Percentiles rank a stretch among this genome's conserved stretches.
phyloP scores from a whole-genome alignment of 2,329 filamentous ascomycete genomes.

The Alternaria sp. region DNA sequence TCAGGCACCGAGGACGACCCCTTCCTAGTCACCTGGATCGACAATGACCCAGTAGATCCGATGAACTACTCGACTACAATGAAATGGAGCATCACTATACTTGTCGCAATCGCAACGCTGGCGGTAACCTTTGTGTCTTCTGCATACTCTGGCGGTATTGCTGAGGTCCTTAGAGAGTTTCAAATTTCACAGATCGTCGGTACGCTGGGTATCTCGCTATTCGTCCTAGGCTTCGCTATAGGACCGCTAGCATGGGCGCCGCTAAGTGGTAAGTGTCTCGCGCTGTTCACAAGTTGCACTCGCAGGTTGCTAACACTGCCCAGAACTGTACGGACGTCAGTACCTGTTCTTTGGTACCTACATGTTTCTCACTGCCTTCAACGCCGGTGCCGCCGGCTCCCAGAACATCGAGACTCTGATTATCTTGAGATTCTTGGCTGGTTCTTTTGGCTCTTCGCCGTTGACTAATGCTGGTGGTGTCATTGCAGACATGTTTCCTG shows the following conservation, averaged over 20 bases:
- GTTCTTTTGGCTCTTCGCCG: constrained; percentile 68
- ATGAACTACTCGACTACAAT: too few species aligned
- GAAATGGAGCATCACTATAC: too few species aligned
- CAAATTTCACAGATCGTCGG: too few species aligned
- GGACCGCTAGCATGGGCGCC: constrained; percentile 61
- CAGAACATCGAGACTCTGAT: constrained; percentile 68
- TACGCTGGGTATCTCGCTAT: constrained; percentile 53
- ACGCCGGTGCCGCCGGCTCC: constrained; percentile 65
- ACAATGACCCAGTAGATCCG: too few species aligned
- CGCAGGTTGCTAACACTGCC: constrained; percentile 29
- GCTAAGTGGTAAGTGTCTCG: constrained; percentile 35
- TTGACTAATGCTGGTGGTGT: constrained; percentile 70
- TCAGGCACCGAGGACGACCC: too few species aligned
- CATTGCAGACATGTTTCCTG: constrained; percentile 24
- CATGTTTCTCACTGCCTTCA: constrained; percentile 67
- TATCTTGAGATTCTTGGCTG: constrained; percentile 72
- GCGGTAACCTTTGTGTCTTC: too few species aligned
- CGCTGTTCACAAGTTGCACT: too few species aligned
- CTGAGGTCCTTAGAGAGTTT: too few species aligned
- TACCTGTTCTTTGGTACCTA: constrained; percentile 69
- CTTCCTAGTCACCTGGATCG: too few species aligned
- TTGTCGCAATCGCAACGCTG: too few species aligned
- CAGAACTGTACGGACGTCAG: constrained; percentile 57
- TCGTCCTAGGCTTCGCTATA: constrained; percentile 55
- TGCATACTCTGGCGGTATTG: too few species aligned